phyloP scores from a whole-genome alignment of 768 basidiomycete genomes.

The Paxillus involutus region DNA sequence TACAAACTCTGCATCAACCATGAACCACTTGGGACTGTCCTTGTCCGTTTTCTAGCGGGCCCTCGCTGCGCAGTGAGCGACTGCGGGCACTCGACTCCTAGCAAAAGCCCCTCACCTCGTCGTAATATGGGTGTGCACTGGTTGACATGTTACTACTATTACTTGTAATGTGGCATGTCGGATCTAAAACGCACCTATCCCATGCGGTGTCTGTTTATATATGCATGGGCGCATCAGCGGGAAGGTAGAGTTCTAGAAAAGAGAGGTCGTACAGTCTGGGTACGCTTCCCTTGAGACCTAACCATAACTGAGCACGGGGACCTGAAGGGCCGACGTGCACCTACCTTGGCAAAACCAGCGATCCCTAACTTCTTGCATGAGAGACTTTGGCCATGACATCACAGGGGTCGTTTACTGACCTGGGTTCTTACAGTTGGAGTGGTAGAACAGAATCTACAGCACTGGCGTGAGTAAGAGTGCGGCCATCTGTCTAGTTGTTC shows the following conservation, averaged over 20 bases:
- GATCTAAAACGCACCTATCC: slow-evolving; percentile 60
- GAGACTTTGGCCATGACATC: background rate
- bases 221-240: slow-evolving; percentile 5
- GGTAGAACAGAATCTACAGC: slow-evolving; percentile 76
- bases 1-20: slow-evolving; percentile 79
- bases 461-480: background rate
- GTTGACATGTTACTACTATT: slow-evolving; percentile 6
- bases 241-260: background rate
- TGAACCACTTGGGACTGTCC: slow-evolving; percentile 84
- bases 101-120: slow-evolving; percentile 47
- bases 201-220: slow-evolving; percentile 75
- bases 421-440: slow-evolving; percentile 83
- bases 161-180: slow-evolving; percentile 6
- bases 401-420: slow-evolving; percentile 41
- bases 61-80: background rate
- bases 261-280: slow-evolving; percentile 71
- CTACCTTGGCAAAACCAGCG: slow-evolving; percentile 81
- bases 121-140: slow-evolving; percentile 78
- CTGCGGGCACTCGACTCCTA: background rate
- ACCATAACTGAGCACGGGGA: slow-evolving; percentile 4
- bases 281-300: slow-evolving; percentile 84
- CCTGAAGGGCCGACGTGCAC: slow-evolving; percentile 2
- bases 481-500: background rate
- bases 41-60: slow-evolving; percentile 69
- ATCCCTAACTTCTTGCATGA: slow-evolving; percentile 49